Conservation (phyloP, 1,284 basidiomycete species). For the Clitocybe nebularis region DNA sequence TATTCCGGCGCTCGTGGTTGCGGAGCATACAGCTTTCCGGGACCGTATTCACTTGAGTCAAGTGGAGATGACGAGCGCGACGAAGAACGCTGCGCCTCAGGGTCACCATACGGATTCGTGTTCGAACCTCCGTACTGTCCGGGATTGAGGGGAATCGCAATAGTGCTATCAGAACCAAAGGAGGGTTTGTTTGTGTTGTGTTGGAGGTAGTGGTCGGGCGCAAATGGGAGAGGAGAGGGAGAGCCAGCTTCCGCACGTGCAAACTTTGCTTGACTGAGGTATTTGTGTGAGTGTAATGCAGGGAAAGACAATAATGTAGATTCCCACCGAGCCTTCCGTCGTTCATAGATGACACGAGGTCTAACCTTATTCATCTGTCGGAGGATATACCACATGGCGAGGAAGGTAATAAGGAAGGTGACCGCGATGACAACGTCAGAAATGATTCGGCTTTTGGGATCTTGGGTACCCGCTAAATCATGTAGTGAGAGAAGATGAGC, state of each 20-base stretch:
- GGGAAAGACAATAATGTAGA: slow-evolving; percentile 11
- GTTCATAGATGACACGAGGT: slow-evolving; percentile 67
- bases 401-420: slow-evolving; percentile 69
- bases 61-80: slow-evolving; percentile 19
- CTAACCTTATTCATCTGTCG: slow-evolving; percentile 73
- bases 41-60: slow-evolving; percentile 26
- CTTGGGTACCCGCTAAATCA: slow-evolving; percentile 33
- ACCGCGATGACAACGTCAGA: slow-evolving; percentile 59
- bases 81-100: too few relatives aligned
- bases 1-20: slow-evolving; percentile 9
- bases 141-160: slow-evolving; percentile 22
- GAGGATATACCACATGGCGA: slow-evolving; percentile 84
- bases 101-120: too few relatives aligned
- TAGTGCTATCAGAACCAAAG: slow-evolving; percentile 24
- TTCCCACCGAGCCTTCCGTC: slow-evolving; percentile 66
- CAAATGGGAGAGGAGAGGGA: too few relatives aligned
- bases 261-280: slow-evolving; percentile 45
- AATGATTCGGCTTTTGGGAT: slow-evolving; percentile 52
- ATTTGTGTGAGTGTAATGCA: neutral
- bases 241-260: slow-evolving; percentile 27
- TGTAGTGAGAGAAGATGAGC: too few relatives aligned
- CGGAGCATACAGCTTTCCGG: slow-evolving; percentile 21
- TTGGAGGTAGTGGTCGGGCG: too few relatives aligned
- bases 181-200: slow-evolving; percentile 24
- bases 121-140: slow-evolving; percentile 13